Base-by-base conservation (phyloP, 805 yeast genomes). In the Saccharomycopsis schoenii region DNA sequence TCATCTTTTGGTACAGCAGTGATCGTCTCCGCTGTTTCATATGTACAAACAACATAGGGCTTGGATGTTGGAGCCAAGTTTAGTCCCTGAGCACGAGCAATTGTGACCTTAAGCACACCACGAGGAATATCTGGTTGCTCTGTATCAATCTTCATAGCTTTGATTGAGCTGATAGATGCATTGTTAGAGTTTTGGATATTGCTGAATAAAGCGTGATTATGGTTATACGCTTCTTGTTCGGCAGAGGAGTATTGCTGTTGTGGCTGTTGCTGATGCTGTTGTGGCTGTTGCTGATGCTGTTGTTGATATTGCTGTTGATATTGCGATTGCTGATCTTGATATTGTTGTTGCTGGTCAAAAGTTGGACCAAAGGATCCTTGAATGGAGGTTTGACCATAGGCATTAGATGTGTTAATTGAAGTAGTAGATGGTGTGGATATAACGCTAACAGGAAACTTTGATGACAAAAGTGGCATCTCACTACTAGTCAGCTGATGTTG, bases 11-110 rank as follows among this genome's bases (percentile, higher is more conserved):
- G 90, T 4, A 91, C 92, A 64, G 84, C 84, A 29, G 96, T 85
- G 62, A 93, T 91, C 66, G 85, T 88, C 74, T 94, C 98, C 1
- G 96, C 86, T 64, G 93, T 86, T 71, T 90, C 96, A 76, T 88
- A 91, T 11, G 96, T 87, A 72, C 96, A 89, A 42, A 91, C 97
- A 19, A 89, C 96, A 71, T 91, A 87, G 2, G 97, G 97, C 66
- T 82, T 88, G 2, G 93, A 78, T 69, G 76, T 74, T 50, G 78
- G 73, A 4, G 83, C 73, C 55, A 80, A 77, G 40, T 85, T 81
- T 64, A 93, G 78, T 66, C 84, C 85, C 62, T 78, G 80, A 1
- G 97, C 97, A 72, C 89, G 93, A 34, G 88, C 76, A 63, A 93
- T 89, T 40, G 83, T 83, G 56, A 94, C 91, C 68, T 84, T 83